Conservation (phyloP, 257 asterid species). For the Primulina tabacum region DNA sequence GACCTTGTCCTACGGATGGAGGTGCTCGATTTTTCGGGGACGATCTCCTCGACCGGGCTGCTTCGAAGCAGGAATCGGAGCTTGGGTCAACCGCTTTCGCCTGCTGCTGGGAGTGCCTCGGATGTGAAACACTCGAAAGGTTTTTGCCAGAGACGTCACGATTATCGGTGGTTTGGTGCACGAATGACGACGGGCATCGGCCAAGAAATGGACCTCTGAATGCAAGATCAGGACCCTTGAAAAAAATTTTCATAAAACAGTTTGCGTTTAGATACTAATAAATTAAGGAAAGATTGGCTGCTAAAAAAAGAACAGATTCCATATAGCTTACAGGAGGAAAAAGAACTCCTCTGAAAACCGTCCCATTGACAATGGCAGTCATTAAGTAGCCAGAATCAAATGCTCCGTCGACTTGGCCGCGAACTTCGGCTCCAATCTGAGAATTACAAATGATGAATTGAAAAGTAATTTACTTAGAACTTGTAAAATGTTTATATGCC, state of each 20-base stretch:
- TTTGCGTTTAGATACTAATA: background rate
- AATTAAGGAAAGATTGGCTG: background rate
- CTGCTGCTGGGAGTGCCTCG: conserved; percentile 35
- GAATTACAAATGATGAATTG: background rate
- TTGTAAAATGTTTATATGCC: too few relatives aligned
- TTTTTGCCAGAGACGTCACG: conserved; percentile 25
- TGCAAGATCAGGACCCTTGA: conserved; percentile 56
- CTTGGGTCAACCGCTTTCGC: conserved; percentile 21
- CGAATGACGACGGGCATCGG: conserved; percentile 27
- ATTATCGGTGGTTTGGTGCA: conserved; percentile 25
- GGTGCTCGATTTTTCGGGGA: conserved; percentile 28
- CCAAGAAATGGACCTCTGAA: conserved; percentile 41
- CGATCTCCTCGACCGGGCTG: conserved; percentile 37
- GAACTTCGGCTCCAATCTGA: conserved; percentile 91
- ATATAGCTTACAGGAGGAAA: conserved; percentile 70
- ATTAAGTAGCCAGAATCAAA: conserved; percentile 92
- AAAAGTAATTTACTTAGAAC: background rate
- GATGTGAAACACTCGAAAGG: conserved; percentile 22
- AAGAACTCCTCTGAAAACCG: conserved; percentile 73
- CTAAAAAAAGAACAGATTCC: background rate
- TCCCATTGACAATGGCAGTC: conserved; percentile 90
- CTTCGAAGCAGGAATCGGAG: conserved; percentile 21
- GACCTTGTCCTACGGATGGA: conserved; percentile 27
- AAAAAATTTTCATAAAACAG: conserved; percentile 3
- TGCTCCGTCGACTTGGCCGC: conserved; percentile 80